phyloP scores from a whole-genome alignment of 108 stramenopile genomes.

The Pseudonitzschia pungens region DNA sequence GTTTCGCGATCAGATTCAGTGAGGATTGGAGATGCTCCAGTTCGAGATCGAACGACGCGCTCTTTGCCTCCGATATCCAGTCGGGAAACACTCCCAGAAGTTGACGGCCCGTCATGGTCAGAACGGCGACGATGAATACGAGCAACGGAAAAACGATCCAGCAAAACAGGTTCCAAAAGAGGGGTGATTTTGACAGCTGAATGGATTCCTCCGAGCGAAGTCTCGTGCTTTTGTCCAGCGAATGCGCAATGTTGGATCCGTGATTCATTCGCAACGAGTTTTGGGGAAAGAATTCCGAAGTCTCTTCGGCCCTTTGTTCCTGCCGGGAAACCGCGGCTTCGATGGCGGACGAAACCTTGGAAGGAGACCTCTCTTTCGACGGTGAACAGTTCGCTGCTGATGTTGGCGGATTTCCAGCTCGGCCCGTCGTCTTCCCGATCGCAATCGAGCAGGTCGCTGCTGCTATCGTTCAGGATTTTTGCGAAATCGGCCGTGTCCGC shows the following conservation, averaged over 20 bases:
- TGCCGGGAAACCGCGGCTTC: no score
- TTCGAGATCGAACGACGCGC: constrained; percentile 26
- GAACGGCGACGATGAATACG: constrained; percentile 35
- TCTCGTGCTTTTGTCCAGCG: not conserved
- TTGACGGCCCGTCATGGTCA: constrained; percentile 28
- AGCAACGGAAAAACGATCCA: constrained; percentile 54
- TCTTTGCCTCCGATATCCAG: constrained; percentile 29
- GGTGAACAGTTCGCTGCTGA: not conserved
- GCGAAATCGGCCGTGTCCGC: not conserved
- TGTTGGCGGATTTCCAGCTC: not conserved
- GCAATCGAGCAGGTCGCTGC: not conserved
- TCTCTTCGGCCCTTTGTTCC: not conserved
- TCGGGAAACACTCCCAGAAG: constrained; percentile 27
- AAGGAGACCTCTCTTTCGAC: not conserved
- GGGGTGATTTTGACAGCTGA: constrained; percentile 27
- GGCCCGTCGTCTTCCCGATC: not conserved
- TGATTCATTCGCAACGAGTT: not conserved
- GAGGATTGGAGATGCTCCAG: constrained; percentile 17
- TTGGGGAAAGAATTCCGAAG: not conserved
- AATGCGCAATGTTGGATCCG: constrained; percentile 4
- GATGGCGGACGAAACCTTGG: not conserved
- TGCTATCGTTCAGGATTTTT: constrained; percentile 11
- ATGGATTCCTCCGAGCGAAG: constrained; percentile 4
- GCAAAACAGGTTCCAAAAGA: constrained; percentile 51
- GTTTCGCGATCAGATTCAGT: constrained; percentile 6